Evolutionary conservation across 305 asterid genomes (phyloP), one percentile per base, ranked within the genome.

Genomic region (Plantago lanceolata): DNA sequence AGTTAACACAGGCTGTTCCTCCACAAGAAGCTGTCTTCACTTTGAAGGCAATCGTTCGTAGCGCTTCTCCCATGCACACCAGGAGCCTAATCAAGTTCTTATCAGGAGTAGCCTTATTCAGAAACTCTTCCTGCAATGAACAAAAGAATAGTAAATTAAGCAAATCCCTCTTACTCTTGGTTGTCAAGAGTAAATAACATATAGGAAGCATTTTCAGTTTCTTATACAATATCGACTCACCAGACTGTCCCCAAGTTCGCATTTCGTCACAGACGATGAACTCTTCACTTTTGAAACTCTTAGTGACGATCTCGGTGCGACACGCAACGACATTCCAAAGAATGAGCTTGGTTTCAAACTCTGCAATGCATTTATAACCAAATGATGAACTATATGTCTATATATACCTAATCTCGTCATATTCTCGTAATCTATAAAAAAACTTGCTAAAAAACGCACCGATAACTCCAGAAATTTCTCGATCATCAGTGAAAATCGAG

Each of bases 11-110:
- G 60, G 96, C 96, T 1, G 98, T 92, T 70, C 95, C 96, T 63
- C 96, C 98, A 75, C 98, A 92, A 68, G 98, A 89, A 74, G 98
- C 96, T 31, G 98, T 89, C 67, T 95, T 78, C 60, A 92, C 96
- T 89, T 92, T 89, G 70, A 89, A 92, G 43, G 98, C 71, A 63
- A 92, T 92, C 3, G 98, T 92, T 62, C 98, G 64, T 14, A 92
- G 54, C 3, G 98, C 96, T 77, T 92, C 98, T 69, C 96, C 96
- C 96, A 89, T 86, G 75, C 96, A 86, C 80, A 72, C 74, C 96
- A 92, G 80, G 14, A 89, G 77, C 75, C 93, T 85, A 62, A 83
- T 87, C 63, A 92, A 73, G 48, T 83, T 93, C 86, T 87, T 92
- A 59, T 89, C 96, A 7, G 86, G 65, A 1, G 91, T 92, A 35